Evolutionary conservation across 2,329 filamentous ascomycete genomes (phyloP), one percentile per base, ranked within the genome.

Genomic region (Thielaviopsis euricoi): DNA sequence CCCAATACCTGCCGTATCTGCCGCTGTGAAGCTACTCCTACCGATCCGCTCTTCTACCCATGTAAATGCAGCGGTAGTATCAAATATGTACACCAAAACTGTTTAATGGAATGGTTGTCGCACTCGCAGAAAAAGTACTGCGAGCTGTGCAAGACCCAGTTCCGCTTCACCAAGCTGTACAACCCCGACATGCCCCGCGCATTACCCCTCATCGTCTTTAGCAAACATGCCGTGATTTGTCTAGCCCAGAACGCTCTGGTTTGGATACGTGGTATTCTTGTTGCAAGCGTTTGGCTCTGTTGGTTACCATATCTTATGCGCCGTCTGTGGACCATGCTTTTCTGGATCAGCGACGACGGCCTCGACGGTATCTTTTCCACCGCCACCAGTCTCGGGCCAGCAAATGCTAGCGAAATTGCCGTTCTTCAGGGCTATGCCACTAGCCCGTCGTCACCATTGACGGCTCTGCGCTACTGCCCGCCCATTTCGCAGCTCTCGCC

Each of bases 111-210:
- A 71, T 98, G 93, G 93, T 77, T 98, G 22, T 91, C 89, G 54
- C 94, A 98, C 71, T 97, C 93, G 1, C 90, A 98, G 69, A 98
- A 98, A 80, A 97, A 97, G 71, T 87, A 98, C 75, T 98, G 94
- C 76, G 93, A 98, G 74, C 83, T 98, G 40, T 98, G 93, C 82
- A 98, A 98, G 74, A 98, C 93, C 2, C 85, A 90, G 0, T 98
- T 97, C 68, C 87, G 89, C 61, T 98, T 98, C 74, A 98, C 93
- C 56, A 98, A 98, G 71, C 80, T 98, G 46, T 98, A 98, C 73
- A 84, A 90, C 61, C 89, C 89, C 3, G 81, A 90, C 67, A 98
- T 98, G 93, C 94, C 93, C 1, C 80, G 81, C 62, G 82, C 80
- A 13, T 78, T 98, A 15, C 93, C 94, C 0, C 78, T 84, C 48